Percentiles rank a stretch among this genome's conserved stretches.
These are phyloP conservation scores for Agastache rugosa DNA, from an alignment of 257 asterid species.

Conservation along the genomic window DNA sequence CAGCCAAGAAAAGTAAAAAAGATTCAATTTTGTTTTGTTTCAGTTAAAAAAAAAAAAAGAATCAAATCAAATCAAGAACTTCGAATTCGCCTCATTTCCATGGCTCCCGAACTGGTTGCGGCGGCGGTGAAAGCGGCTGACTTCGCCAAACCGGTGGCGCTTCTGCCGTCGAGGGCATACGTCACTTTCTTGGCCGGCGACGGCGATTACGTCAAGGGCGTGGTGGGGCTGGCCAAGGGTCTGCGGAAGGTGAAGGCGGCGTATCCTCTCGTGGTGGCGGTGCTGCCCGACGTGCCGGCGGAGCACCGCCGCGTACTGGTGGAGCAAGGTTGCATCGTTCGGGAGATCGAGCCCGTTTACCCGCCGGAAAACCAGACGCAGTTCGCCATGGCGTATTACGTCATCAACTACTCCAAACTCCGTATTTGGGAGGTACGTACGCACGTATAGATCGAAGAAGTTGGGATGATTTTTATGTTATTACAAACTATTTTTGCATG, in stretches of 20 bases:
- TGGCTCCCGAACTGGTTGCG: constrained; percentile 44
- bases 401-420: constrained; percentile 54
- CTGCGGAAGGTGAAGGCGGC: constrained; percentile 51
- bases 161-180: constrained; percentile 37
- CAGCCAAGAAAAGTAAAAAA: neutral
- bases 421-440: constrained; percentile 61
- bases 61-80: too few species aligned
- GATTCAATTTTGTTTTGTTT: neutral
- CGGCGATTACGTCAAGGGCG: constrained; percentile 60
- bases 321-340: constrained; percentile 56
- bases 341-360: constrained; percentile 49
- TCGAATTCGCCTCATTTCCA: neutral
- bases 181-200: constrained; percentile 59
- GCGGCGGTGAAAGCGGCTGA: constrained; percentile 3
- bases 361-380: constrained; percentile 23
- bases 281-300: constrained; percentile 60
- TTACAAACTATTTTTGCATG: neutral
- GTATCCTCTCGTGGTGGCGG: constrained; percentile 62
- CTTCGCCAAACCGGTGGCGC: constrained; percentile 11
- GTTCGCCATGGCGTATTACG: constrained; percentile 51
- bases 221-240: constrained; percentile 58
- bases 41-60: too few species aligned
- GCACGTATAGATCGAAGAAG: too few species aligned
- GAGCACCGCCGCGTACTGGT: constrained; percentile 57
- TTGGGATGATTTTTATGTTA: too few species aligned